Evolutionary conservation across 371 early-diverging fungal genomes (phyloP).

Genomic region (Mucor irregularis): DNA sequence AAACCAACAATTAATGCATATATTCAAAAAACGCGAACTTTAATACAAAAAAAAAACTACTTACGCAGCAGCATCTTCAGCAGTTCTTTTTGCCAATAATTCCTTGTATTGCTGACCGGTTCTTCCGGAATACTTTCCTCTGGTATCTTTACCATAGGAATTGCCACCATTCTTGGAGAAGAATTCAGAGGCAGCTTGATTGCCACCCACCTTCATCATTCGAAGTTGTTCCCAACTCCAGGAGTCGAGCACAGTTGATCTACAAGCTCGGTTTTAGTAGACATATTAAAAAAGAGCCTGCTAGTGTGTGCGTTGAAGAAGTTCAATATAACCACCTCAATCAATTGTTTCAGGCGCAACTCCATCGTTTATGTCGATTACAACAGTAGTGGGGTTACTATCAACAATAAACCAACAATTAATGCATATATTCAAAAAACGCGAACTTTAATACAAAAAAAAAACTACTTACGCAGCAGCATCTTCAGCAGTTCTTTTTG

Average conservation of each 20-base stretch:
- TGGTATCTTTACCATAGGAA: constrained; percentile 67
- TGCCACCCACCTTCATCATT: constrained; percentile 90
- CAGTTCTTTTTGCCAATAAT: constrained; percentile 68
- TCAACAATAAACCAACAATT: neutral
- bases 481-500: constrained; percentile 79
- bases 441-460: neutral
- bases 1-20: neutral
- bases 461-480: constrained; percentile 47
- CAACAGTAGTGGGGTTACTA: constrained; percentile 39
- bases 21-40: too few relatives aligned
- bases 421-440: neutral
- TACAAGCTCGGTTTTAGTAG: constrained; percentile 18
- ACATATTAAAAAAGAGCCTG: too few relatives aligned
- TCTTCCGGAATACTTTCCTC: constrained; percentile 79
- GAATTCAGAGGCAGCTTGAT: constrained; percentile 77
- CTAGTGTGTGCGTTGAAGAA: too few relatives aligned
- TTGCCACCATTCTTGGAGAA: constrained; percentile 69
- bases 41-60: constrained; percentile 12
- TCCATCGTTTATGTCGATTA: constrained; percentile 34
- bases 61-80: constrained; percentile 74
- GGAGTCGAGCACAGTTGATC: constrained; percentile 85
- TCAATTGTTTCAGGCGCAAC: constrained; percentile 38
- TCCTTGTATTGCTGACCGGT: constrained; percentile 86
- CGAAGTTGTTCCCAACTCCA: constrained; percentile 95
- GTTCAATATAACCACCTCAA: constrained; percentile 2